phyloP scores from a whole-genome alignment of 371 early-diverging fungal genomes.

The Mortierella polycephala region DNA sequence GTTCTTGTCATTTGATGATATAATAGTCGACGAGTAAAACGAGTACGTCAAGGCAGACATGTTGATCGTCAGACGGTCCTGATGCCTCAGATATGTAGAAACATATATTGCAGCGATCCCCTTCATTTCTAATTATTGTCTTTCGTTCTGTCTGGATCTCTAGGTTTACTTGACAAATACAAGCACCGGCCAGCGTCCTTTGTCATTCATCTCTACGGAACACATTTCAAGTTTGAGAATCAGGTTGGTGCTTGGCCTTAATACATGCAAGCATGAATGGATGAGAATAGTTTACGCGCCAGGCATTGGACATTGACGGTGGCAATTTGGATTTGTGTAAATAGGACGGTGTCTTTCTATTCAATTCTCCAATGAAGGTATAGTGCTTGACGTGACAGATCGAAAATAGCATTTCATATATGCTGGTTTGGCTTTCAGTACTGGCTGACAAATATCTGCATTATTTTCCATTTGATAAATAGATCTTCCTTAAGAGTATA shows the following conservation, averaged over 20 bases:
- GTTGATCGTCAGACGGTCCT: neutral
- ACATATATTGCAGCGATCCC: neutral
- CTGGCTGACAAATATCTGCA: neutral
- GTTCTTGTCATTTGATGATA: neutral
- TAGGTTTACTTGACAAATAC: slow-evolving; percentile 60
- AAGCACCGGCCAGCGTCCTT: slow-evolving; percentile 62
- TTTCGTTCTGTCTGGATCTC: neutral
- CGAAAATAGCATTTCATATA: neutral
- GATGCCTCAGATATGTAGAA: too few relatives aligned
- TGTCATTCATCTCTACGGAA: slow-evolving; percentile 67
- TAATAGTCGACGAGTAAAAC: neutral
- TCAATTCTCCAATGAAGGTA: slow-evolving; percentile 73
- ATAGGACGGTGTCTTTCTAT: slow-evolving; percentile 72
- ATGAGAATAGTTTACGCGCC: neutral
- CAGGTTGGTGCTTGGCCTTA: slow-evolving; percentile 54
- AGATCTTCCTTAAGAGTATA: slow-evolving; percentile 68
- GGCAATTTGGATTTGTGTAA: slow-evolving; percentile 1
- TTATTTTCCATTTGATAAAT: neutral
- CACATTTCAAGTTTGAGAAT: slow-evolving; percentile 73
- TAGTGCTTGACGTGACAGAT: neutral
- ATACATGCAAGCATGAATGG: neutral
- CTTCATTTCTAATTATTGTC: neutral
- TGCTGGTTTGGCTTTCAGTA: neutral
- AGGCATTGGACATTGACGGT: neutral
- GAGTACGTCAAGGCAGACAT: neutral